phyloP scores from a whole-genome alignment of 2,329 filamentous ascomycete genomes.

The Beauveria caledonica region DNA sequence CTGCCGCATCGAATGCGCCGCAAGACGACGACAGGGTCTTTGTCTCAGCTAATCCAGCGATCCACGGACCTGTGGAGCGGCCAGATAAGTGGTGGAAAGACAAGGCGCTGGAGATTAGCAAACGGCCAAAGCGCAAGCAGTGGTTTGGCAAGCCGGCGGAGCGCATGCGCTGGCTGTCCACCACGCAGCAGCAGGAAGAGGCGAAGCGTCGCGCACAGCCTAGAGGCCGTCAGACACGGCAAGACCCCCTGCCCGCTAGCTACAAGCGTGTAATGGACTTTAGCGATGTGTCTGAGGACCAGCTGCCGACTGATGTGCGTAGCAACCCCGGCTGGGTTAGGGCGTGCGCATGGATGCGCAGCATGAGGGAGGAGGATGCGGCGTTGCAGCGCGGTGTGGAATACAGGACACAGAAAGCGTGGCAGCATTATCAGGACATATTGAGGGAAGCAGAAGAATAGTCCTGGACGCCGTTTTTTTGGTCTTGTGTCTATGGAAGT shows the following conservation, averaged over 20 bases:
- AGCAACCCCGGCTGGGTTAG: constrained; percentile 38
- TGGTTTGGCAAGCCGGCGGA: constrained; percentile 39
- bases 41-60: constrained; percentile 41
- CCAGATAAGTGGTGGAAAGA: constrained; percentile 36
- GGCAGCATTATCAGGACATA: background rate
- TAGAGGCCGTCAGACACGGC: background rate
- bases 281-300: constrained; percentile 28
- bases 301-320: constrained; percentile 36
- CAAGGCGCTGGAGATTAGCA: constrained; percentile 42
- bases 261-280: constrained; percentile 26
- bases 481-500: too few relatives aligned
- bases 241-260: constrained; percentile 22
- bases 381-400: background rate
- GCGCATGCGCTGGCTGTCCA: constrained; percentile 27
- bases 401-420: background rate
- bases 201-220: constrained; percentile 7
- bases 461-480: too few relatives aligned
- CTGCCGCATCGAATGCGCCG: background rate
- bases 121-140: constrained; percentile 40
- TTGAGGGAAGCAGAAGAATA: background rate
- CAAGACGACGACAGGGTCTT: constrained; percentile 28
- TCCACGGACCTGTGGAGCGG: constrained; percentile 36
- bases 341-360: constrained; percentile 30
- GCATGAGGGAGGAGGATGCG: constrained; percentile 12
- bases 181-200: constrained; percentile 16